A percentile compares a stretch with the other conserved stretches of the same genome.
These are phyloP conservation scores for Ceratobasidium sp. DNA, from an alignment of 1,284 basidiomycete genomes.

Conservation along the genomic window DNA sequence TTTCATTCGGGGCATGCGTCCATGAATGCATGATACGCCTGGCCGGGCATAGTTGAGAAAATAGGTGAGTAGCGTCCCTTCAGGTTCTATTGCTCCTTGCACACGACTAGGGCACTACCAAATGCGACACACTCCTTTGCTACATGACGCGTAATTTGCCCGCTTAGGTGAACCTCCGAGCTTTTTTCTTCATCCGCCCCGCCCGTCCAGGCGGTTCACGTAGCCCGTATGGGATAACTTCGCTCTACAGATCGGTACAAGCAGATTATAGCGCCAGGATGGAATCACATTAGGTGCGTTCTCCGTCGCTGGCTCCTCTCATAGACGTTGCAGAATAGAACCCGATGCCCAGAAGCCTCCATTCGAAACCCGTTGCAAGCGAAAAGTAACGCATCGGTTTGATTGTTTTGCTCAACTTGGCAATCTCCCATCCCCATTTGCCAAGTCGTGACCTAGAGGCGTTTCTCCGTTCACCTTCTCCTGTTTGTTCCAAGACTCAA, in stretches of 20 bases:
- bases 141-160: background rate
- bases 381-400: background rate
- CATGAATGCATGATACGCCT: no score
- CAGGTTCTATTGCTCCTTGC: no score
- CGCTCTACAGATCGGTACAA: background rate
- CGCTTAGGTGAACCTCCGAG: background rate
- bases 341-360: background rate
- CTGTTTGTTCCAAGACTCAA: slow-evolving; percentile 5
- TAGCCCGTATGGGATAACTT: background rate
- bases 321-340: background rate
- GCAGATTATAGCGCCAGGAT: background rate
- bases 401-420: background rate
- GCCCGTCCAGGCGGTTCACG: background rate
- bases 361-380: background rate
- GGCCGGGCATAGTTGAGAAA: no score
- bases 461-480: background rate
- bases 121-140: background rate
- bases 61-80: no score
- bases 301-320: background rate
- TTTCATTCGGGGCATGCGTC: no score
- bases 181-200: background rate
- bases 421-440: background rate
- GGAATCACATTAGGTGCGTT: background rate
- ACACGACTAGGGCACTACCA: no score
- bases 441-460: background rate